Percentiles rank a stretch among this genome's conserved stretches.
Conservation (phyloP, 495 filamentous ascomycete species). For the Penicillium dipodomyicola region DNA sequence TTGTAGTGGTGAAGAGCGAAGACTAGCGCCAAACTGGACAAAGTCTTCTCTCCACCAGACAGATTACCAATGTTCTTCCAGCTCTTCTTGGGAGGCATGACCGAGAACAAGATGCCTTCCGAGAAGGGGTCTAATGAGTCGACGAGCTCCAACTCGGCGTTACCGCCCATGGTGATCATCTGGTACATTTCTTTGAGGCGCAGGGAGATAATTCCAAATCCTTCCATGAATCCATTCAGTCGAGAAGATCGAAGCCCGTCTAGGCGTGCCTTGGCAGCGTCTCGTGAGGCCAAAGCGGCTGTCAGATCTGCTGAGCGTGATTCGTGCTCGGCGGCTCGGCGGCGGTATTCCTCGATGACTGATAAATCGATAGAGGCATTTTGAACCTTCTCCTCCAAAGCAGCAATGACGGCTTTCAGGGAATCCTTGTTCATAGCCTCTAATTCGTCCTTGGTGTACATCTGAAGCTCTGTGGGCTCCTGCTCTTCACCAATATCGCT, state of each 20-base stretch:
- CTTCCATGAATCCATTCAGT: conserved; percentile 97
- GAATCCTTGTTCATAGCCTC: conserved; percentile 86
- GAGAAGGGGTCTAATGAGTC: conserved; percentile 95
- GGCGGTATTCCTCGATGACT: conserved; percentile 90
- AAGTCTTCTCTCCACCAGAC: conserved; percentile 93
- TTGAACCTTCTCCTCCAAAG: conserved; percentile 88
- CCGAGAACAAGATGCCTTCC: conserved; percentile 92
- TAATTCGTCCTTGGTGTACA: conserved; percentile 86
- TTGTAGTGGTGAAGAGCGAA: conserved; percentile 98
- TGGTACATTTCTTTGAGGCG: conserved; percentile 99
- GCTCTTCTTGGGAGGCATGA: conserved; percentile 99
- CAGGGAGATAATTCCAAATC: conserved; percentile 90
- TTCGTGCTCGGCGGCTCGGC: conserved; percentile 81
- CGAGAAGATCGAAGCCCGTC: conserved; percentile 87
- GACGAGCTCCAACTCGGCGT: conserved; percentile 94
- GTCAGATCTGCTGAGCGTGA: conserved; percentile 77
- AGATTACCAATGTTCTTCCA: conserved; percentile 99
- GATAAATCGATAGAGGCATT: conserved; percentile 85
- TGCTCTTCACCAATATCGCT: conserved; percentile 63
- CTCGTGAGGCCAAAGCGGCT: conserved; percentile 69
- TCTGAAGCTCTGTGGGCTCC: conserved; percentile 61
- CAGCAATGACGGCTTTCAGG: conserved; percentile 83
- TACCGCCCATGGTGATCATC: conserved; percentile 99
- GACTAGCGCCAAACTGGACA: conserved; percentile 89
- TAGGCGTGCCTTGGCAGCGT: conserved; percentile 81